Evolutionary conservation across 257 asterid genomes (phyloP).

Genomic region (Apocynum venetum): DNA sequence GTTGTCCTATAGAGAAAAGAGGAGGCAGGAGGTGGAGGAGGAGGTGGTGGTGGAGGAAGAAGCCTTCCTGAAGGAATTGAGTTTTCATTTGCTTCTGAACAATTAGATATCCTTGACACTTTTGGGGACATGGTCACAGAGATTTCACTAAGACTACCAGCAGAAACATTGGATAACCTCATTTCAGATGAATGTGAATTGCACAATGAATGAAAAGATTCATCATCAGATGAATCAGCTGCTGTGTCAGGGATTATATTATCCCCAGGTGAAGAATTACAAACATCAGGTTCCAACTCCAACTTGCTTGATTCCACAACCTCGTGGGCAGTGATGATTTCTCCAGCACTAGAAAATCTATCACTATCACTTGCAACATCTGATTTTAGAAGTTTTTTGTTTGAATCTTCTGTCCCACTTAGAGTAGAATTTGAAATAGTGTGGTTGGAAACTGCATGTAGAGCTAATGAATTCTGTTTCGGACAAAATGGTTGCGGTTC

Average conservation of each 20-base stretch:
- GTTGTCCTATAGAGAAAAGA: constrained; percentile 11
- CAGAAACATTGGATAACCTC: constrained; percentile 64
- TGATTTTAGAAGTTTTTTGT: constrained; percentile 17
- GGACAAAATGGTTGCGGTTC: constrained; percentile 43
- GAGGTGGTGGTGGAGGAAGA: constrained; percentile 19
- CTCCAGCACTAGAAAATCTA: constrained; percentile 29
- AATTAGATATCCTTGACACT: constrained; percentile 19
- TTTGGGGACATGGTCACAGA: constrained; percentile 31
- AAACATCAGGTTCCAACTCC: constrained; percentile 17
- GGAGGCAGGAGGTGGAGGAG: constrained; percentile 19
- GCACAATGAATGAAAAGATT: constrained; percentile 71
- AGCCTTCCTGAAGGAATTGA: background rate
- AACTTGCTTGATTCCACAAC: constrained; percentile 28
- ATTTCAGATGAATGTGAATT: constrained; percentile 53
- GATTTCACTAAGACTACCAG: constrained; percentile 34
- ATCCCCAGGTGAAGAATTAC: constrained; percentile 25
- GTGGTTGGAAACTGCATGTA: constrained; percentile 20
- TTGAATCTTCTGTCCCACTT: constrained; percentile 32
- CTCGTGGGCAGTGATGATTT: constrained; percentile 47
- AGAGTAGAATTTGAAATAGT: constrained; percentile 9
- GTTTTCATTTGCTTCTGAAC: constrained; percentile 10
- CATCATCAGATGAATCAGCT: constrained; percentile 54
- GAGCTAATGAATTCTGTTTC: constrained; percentile 26
- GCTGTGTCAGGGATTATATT: constrained; percentile 21
- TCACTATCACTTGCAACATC: constrained; percentile 31